phyloP scores from a whole-genome alignment of 192 early-diverging fungal genomes.

The Paraglomus occultum region DNA sequence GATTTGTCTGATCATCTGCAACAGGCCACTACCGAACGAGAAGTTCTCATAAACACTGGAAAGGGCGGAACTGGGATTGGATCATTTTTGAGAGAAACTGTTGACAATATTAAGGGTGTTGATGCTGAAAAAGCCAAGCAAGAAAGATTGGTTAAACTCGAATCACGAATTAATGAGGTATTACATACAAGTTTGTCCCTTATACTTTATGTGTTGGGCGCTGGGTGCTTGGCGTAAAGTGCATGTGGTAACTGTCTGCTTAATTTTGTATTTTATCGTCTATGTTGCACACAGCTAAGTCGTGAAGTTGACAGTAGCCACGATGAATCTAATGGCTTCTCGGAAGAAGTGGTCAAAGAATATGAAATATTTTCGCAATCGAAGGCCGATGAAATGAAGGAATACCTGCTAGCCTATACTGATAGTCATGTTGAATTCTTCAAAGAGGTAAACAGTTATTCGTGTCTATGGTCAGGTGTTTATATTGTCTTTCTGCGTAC shows the following conservation, averaged over 20 bases:
- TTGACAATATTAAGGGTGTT: conserved; percentile 85
- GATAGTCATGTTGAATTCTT: conserved; percentile 84
- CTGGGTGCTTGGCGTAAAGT: too few species aligned
- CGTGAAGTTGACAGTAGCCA: conserved; percentile 76
- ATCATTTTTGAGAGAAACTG: conserved; percentile 82
- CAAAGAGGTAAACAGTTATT: conserved; percentile 53
- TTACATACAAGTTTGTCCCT: background rate
- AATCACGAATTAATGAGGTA: conserved; percentile 68
- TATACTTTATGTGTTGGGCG: conserved; percentile 3
- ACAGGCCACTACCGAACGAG: conserved; percentile 68
- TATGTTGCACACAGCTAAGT: conserved; percentile 61
- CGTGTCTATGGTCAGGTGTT: background rate
- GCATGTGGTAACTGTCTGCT: background rate
- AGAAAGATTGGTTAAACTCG: conserved; percentile 74
- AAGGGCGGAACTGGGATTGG: conserved; percentile 57
- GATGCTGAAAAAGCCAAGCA: conserved; percentile 79
- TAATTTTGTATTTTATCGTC: background rate
- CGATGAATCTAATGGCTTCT: conserved; percentile 69
- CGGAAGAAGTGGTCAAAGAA: conserved; percentile 77
- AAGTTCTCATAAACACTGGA: conserved; percentile 65
- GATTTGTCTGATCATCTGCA: conserved; percentile 78
- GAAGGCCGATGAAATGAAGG: conserved; percentile 82
- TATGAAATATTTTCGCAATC: conserved; percentile 77
- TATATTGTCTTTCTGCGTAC: conserved; percentile 19
- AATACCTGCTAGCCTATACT: conserved; percentile 68